Evolutionary conservation across 2,329 filamentous ascomycete species (phyloP).

Genomic region (Exophiala bonariae): DNA sequence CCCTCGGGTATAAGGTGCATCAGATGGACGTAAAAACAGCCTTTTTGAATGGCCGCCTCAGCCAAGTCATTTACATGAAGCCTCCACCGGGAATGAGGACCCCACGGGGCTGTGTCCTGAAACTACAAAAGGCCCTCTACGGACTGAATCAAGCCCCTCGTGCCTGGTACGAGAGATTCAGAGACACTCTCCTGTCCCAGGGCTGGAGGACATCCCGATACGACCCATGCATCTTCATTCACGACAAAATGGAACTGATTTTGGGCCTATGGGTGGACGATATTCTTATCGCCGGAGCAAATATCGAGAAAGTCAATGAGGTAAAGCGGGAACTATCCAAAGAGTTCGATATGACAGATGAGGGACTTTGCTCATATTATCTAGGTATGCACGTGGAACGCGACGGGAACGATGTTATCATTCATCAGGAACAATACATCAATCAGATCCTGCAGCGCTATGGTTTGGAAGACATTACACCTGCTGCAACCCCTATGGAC

Average conservation of each 20-base stretch:
- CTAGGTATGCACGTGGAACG: constrained; percentile 16
- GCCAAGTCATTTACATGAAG: constrained; percentile 22
- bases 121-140: constrained; percentile 21
- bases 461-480: neutral
- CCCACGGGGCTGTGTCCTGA: constrained; percentile 13
- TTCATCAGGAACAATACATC: constrained; percentile 13
- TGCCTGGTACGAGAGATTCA: constrained; percentile 14
- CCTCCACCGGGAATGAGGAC: neutral
- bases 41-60: constrained; percentile 21
- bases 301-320: constrained; percentile 1
- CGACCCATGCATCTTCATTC: constrained; percentile 18
- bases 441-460: constrained; percentile 11
- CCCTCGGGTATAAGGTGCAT: constrained; percentile 7
- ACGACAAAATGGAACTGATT: constrained; percentile 7
- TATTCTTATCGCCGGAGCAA: constrained; percentile 11
- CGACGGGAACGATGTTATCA: neutral
- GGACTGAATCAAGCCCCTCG: constrained; percentile 24
- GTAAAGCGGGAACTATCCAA: constrained; percentile 8
- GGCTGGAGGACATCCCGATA: constrained; percentile 7
- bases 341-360: constrained; percentile 15
- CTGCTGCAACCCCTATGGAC: constrained; percentile 1
- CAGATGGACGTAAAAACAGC: constrained; percentile 27
- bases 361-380: constrained; percentile 9
- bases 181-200: neutral
- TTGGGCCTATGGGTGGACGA: constrained; percentile 17